Percentiles rank a stretch among this genome's conserved stretches.
phyloP scores from a whole-genome alignment of 768 basidiomycete species.

The Pleurotus ostreatus region DNA sequence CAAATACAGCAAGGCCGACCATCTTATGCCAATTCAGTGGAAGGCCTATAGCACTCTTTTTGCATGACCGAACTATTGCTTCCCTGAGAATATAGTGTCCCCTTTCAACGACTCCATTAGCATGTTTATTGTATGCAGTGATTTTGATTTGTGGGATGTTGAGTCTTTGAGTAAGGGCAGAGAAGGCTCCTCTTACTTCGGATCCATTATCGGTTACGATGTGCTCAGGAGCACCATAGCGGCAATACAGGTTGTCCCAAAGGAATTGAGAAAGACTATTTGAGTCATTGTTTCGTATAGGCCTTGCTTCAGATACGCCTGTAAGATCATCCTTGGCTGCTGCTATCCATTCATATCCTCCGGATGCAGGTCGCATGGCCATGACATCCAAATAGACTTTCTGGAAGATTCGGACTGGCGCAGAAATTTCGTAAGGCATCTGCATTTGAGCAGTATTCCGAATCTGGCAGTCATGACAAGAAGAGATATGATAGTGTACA shows the following conservation, averaged over 20 bases:
- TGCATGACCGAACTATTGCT: conserved; percentile 1
- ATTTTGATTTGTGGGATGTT: conserved; percentile 11
- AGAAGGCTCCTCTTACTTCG: conserved; percentile 9
- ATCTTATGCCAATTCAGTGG: too few species aligned
- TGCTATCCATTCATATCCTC: conserved; percentile 19
- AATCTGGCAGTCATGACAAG: conserved; percentile 24
- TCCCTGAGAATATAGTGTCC: conserved; percentile 13
- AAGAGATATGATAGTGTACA: conserved; percentile 15
- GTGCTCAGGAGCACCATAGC: conserved; percentile 20
- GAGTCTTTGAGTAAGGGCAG: background rate
- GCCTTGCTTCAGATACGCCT: conserved; percentile 17
- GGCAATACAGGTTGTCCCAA: conserved; percentile 26
- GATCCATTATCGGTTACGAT: conserved; percentile 26
- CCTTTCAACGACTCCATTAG: conserved; percentile 26
- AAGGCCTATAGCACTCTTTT: background rate
- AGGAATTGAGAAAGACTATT: conserved; percentile 20
- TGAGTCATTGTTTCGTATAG: conserved; percentile 9
- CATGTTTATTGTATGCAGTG: conserved; percentile 27
- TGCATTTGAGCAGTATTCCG: conserved; percentile 6
- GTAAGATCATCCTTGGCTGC: conserved; percentile 23
- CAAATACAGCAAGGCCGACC: too few species aligned
- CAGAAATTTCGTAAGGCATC: conserved; percentile 10
- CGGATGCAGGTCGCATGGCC: conserved; percentile 16
- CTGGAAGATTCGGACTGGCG: conserved; percentile 10
- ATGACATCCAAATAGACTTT: conserved; percentile 20